Percentiles rank a stretch among this genome's conserved stretches.
These are phyloP conservation scores for Daldinia caldariorum DNA, from an alignment of 495 filamentous ascomycete species.

Conservation along the genomic window DNA sequence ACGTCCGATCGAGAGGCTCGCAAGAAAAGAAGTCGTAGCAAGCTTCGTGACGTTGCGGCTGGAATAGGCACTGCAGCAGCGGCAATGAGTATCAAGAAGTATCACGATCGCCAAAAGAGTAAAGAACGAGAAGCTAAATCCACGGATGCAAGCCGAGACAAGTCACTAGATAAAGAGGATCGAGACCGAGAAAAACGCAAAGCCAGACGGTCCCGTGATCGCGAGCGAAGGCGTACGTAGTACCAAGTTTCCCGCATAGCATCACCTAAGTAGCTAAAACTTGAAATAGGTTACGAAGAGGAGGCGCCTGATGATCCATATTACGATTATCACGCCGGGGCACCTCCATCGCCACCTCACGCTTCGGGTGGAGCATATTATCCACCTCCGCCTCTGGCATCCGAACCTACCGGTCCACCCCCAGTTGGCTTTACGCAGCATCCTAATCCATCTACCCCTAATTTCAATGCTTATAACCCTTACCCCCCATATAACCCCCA, in stretches of 20 bases:
- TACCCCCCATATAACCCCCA: slow-evolving; percentile 53
- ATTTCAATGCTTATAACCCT: slow-evolving; percentile 46
- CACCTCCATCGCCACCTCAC: slow-evolving; percentile 60
- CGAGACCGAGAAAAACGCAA: slow-evolving; percentile 39
- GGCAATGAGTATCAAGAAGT: slow-evolving; percentile 80
- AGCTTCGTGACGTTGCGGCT: slow-evolving; percentile 71
- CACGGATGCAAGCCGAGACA: slow-evolving; percentile 45
- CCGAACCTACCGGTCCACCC: slow-evolving; percentile 25
- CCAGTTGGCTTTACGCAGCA: slow-evolving; percentile 54
- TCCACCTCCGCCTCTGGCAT: slow-evolving; percentile 43
- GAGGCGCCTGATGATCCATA: slow-evolving; percentile 50
- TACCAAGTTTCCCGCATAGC: slow-evolving; percentile 21
- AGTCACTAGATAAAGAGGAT: slow-evolving; percentile 32
- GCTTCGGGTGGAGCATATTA: slow-evolving; percentile 64
- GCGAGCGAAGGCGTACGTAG: slow-evolving; percentile 55
- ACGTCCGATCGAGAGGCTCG: slow-evolving; percentile 57
- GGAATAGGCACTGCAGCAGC: slow-evolving; percentile 77
- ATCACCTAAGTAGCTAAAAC: slow-evolving; percentile 31
- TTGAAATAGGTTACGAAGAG: slow-evolving; percentile 54
- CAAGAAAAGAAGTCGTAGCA: slow-evolving; percentile 70
- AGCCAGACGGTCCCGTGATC: slow-evolving; percentile 47
- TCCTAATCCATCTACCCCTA: slow-evolving; percentile 50
- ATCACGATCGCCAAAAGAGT: slow-evolving; percentile 52
- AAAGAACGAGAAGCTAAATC: slow-evolving; percentile 51
- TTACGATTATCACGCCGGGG: slow-evolving; percentile 48